Evolutionary conservation across 2,329 filamentous ascomycete species (phyloP).

Genomic region (Exophiala sideris): DNA sequence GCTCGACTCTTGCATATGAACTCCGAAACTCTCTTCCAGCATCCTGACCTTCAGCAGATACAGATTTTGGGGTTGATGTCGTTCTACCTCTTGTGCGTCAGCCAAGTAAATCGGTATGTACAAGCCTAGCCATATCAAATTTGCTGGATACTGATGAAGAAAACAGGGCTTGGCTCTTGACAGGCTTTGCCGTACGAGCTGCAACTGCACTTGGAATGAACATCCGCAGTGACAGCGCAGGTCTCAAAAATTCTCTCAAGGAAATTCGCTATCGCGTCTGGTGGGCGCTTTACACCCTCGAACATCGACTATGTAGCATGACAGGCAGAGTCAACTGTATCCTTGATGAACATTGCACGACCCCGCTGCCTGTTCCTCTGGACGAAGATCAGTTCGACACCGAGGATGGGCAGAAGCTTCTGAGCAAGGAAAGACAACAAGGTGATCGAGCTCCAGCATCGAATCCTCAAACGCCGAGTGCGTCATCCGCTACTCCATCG

Average conservation of each 20-base stretch:
- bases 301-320: constrained; percentile 45
- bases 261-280: constrained; percentile 46
- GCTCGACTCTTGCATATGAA: constrained; percentile 44
- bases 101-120: constrained; percentile 45
- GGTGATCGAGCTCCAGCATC: constrained; percentile 28
- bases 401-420: constrained; percentile 33
- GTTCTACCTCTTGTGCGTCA: constrained; percentile 42
- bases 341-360: constrained; percentile 42
- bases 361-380: constrained; percentile 41
- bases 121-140: constrained; percentile 4
- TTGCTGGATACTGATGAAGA: neutral
- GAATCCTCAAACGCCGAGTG: constrained; percentile 25
- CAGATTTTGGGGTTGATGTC: constrained; percentile 43
- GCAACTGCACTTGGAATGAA: constrained; percentile 44
- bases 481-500: constrained; percentile 15
- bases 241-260: constrained; percentile 39
- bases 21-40: constrained; percentile 40
- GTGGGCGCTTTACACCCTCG: constrained; percentile 45
- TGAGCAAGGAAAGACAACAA: constrained; percentile 35
- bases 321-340: constrained; percentile 45
- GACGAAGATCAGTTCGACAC: constrained; percentile 40
- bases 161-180: constrained; percentile 42
- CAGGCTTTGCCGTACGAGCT: constrained; percentile 41
- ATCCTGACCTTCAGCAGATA: constrained; percentile 46
- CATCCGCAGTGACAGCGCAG: constrained; percentile 41